phyloP scores from a whole-genome alignment of 495 filamentous ascomycete genomes.

The Penicillium salamii region DNA sequence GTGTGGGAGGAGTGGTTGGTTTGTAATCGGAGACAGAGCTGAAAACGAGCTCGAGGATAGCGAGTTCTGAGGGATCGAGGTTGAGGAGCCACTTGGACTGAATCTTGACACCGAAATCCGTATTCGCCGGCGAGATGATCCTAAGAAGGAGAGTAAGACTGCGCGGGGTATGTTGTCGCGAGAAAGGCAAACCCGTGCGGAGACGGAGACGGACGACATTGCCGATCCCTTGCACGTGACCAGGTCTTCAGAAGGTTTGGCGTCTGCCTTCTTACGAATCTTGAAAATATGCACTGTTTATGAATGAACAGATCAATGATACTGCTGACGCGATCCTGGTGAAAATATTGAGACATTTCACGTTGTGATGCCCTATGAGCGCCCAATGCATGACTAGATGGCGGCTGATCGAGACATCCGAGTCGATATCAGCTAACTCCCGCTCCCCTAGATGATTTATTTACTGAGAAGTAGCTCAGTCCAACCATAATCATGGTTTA shows the following conservation, averaged over 20 bases:
- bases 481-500: constrained; percentile 56
- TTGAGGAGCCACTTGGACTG: too few species aligned
- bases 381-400: background rate
- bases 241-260: background rate
- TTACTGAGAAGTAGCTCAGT: background rate
- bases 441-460: background rate
- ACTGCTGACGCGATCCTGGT: background rate
- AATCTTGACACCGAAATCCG: too few species aligned
- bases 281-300: background rate
- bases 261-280: background rate
- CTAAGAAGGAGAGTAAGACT: background rate
- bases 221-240: constrained; percentile 5
- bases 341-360: background rate
- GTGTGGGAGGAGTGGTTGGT: constrained; percentile 6
- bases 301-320: background rate
- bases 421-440: background rate
- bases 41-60: background rate
- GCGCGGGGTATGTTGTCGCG: background rate
- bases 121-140: too few species aligned
- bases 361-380: background rate
- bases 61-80: background rate
- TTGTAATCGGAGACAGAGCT: constrained; percentile 5
- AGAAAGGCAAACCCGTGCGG: constrained; percentile 1
- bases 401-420: background rate
- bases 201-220: background rate